phyloP scores from a whole-genome alignment of 108 stramenopile species.

The Licmophora abbreviata region DNA sequence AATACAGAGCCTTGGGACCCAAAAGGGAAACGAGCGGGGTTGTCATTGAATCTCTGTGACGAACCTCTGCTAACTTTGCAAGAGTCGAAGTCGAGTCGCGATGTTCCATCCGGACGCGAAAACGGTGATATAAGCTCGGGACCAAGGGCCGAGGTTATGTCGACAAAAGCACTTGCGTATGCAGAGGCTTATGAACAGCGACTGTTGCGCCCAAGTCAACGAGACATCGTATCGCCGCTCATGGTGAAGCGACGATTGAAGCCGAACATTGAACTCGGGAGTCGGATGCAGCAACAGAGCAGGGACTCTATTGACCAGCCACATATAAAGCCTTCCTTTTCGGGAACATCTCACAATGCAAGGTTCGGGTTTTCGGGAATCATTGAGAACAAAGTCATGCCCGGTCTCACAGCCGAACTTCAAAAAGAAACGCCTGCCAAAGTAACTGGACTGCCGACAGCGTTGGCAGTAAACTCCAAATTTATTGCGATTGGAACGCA shows the following conservation, averaged over 20 bases:
- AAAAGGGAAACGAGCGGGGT: background rate
- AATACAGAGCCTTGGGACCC: background rate
- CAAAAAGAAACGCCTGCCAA: background rate
- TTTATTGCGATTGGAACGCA: slow-evolving; percentile 87
- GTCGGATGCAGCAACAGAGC: slow-evolving; percentile 29
- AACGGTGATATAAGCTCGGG: slow-evolving; percentile 5
- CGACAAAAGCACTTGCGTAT: slow-evolving; percentile 18
- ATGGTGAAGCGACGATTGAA: slow-evolving; percentile 77
- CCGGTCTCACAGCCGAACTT: slow-evolving; percentile 3
- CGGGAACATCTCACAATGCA: slow-evolving; percentile 3
- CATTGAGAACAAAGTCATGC: slow-evolving; percentile 26
- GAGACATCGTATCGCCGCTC: slow-evolving; percentile 68
- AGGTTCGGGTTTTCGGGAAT: slow-evolving; percentile 60
- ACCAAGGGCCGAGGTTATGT: slow-evolving; percentile 12
- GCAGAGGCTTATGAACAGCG: slow-evolving; percentile 47
- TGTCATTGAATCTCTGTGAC: no score
- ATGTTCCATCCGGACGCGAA: no score
- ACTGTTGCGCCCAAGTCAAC: slow-evolving; percentile 47
- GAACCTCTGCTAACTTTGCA: no score
- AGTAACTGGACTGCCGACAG: slow-evolving; percentile 47
- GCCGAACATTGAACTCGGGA: slow-evolving; percentile 52
- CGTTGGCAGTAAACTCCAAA: slow-evolving; percentile 69
- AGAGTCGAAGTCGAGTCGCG: background rate
- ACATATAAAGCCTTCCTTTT: background rate
- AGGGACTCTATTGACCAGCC: background rate